Conservation (phyloP, 129 eudicot genomes). For the Daucus carota region DH1_v3.0 NC_030388.2:2547001-2547500, state of each 20-base stretch:
- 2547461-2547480: constrained; percentile 30
- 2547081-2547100: constrained; percentile 44
- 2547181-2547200: constrained; percentile 52
- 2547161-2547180: constrained; percentile 33
- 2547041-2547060: constrained; percentile 13
- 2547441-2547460: constrained; percentile 25
- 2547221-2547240: constrained; percentile 21
- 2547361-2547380: constrained; percentile 42
- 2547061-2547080: constrained; percentile 20
- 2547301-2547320: constrained; percentile 48
- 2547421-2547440: constrained; percentile 23
- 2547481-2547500: constrained; percentile 62
- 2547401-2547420: constrained; percentile 41
- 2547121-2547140: constrained; percentile 40
- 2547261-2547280: constrained; percentile 36
- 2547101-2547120: constrained; percentile 43
- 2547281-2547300: constrained; percentile 85
- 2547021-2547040: constrained; percentile 19
- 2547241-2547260: constrained; percentile 21
- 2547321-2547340: constrained; percentile 38
- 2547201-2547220: constrained; percentile 29
- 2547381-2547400: constrained; percentile 62
- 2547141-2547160: constrained; percentile 22
- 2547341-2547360: constrained; percentile 42
- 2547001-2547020: constrained; percentile 70